Percentiles rank a stretch among this genome's conserved stretches.
These are phyloP conservation scores for Ceratobasidium sp. DNA, from an alignment of 1,284 basidiomycete species.

Conservation along the genomic window DNA sequence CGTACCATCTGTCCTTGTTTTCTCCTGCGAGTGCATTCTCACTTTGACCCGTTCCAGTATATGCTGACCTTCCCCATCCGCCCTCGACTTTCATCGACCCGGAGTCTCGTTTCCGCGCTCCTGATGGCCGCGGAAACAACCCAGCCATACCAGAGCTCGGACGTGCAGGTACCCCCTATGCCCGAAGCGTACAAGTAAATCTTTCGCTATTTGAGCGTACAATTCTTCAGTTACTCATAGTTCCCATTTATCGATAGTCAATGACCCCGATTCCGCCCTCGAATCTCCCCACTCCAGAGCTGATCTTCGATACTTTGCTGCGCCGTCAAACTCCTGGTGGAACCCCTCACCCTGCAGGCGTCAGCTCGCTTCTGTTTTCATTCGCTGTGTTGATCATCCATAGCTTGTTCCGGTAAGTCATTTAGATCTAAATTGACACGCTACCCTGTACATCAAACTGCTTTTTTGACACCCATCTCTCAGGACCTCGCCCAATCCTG, in stretches of 20 bases:
- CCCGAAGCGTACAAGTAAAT: constrained; percentile 44
- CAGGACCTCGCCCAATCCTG: constrained; percentile 61
- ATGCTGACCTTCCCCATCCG: constrained; percentile 76
- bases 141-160: constrained; percentile 50
- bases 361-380: constrained; percentile 77
- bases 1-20: constrained; percentile 13
- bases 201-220: constrained; percentile 20
- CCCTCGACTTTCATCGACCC: constrained; percentile 62
- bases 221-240: background rate
- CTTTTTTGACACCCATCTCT: constrained; percentile 24
- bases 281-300: constrained; percentile 49
- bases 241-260: background rate
- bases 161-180: constrained; percentile 48
- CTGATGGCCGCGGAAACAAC: constrained; percentile 53
- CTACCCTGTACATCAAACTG: constrained; percentile 1
- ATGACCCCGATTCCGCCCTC: constrained; percentile 21
- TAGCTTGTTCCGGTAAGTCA: constrained; percentile 55
- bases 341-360: constrained; percentile 51
- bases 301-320: constrained; percentile 51
- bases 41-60: constrained; percentile 52
- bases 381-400: constrained; percentile 83
- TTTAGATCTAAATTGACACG: background rate
- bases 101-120: constrained; percentile 48
- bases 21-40: no score
- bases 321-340: constrained; percentile 45